These are phyloP conservation scores for Quillaja saponaria DNA, from an alignment of 306 rosid species.

Conservation along the genomic window DNA sequence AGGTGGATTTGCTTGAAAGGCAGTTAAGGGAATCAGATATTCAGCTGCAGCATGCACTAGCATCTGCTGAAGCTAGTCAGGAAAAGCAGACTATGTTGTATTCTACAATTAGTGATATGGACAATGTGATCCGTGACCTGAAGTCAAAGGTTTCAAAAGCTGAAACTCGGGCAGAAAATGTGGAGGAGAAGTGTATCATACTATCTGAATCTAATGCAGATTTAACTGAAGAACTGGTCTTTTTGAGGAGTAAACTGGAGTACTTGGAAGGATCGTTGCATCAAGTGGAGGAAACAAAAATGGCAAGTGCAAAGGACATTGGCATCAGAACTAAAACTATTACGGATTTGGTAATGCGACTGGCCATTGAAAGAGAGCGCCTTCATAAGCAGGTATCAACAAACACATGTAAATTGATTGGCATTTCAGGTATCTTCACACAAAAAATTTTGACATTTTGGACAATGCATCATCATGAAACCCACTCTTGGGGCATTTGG, in stretches of 20 bases:
- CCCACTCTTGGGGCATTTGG: neutral
- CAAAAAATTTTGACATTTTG: too few relatives aligned
- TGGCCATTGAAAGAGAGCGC: constrained; percentile 91
- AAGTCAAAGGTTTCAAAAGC: constrained; percentile 69
- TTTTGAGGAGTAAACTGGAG: constrained; percentile 60
- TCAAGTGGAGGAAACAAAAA: constrained; percentile 65
- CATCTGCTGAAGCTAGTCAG: constrained; percentile 82
- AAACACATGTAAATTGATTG: neutral
- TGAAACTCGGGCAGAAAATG: constrained; percentile 68
- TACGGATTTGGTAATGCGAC: constrained; percentile 61
- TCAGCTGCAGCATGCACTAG: constrained; percentile 65
- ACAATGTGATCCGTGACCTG: constrained; percentile 67
- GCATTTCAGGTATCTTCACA: constrained; percentile 1
- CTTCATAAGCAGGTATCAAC: constrained; percentile 78
- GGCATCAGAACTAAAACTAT: constrained; percentile 51
- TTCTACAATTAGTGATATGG: constrained; percentile 73
- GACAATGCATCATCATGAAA: neutral
- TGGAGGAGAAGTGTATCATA: constrained; percentile 69
- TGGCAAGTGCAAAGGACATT: constrained; percentile 70
- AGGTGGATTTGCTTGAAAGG: constrained; percentile 54
- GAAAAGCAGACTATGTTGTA: constrained; percentile 75
- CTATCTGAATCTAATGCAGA: constrained; percentile 75
- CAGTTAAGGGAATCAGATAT: constrained; percentile 57
- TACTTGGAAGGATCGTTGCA: constrained; percentile 69
- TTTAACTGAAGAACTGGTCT: constrained; percentile 62